These are phyloP conservation scores for Aspergillus transmontanensis DNA, from an alignment of 2,329 filamentous ascomycete genomes.

Conservation along the genomic window DNA sequence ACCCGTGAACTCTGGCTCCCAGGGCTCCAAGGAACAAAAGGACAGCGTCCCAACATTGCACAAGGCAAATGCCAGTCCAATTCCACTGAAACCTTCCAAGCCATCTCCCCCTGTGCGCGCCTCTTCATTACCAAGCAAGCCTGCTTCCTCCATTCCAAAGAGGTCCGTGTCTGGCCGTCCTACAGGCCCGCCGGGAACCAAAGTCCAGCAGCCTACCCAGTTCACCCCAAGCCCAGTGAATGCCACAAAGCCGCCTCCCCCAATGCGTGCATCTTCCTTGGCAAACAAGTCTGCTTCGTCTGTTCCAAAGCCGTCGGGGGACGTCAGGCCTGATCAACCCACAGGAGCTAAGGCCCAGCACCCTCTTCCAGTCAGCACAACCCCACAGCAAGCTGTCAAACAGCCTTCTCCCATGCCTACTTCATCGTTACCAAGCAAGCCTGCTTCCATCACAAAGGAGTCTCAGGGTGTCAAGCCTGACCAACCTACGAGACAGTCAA, in stretches of 20 bases:
- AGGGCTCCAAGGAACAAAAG: slow-evolving; percentile 4
- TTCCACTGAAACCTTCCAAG: neutral
- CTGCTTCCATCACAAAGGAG: neutral
- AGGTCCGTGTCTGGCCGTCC: neutral
- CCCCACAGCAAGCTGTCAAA: neutral
- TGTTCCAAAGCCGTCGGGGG: neutral
- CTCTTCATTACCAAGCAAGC: neutral
- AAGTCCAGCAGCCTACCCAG: neutral
- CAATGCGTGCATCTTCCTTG: neutral
- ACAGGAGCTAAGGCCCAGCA: neutral
- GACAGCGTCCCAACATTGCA: neutral
- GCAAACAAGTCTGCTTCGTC: neutral
- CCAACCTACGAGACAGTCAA: neutral
- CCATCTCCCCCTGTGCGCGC: neutral
- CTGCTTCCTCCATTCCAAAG: neutral
- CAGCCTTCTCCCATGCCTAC: neutral
- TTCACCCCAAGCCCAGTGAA: neutral
- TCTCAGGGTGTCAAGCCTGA: neutral
- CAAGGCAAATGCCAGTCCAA: neutral
- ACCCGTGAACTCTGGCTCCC: neutral
- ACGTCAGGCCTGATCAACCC: neutral
- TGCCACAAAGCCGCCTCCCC: neutral
- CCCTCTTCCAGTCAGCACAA: neutral
- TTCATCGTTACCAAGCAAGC: neutral
- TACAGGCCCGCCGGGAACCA: neutral